A percentile compares a stretch with the other conserved stretches of the same genome.
Evolutionary conservation across 257 asterid species (phyloP).

Genomic region (Rehmannia glutinosa): DNA sequence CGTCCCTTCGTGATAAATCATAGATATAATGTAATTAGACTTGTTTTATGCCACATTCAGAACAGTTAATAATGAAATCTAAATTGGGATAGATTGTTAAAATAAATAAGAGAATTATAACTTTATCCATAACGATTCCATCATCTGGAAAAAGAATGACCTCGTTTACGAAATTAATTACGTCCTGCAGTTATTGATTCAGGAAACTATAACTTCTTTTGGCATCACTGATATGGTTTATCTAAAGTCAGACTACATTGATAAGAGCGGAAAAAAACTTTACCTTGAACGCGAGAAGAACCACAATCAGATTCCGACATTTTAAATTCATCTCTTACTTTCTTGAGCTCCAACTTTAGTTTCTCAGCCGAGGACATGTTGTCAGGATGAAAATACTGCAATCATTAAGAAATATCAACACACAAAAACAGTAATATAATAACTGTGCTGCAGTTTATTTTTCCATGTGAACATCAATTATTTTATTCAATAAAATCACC

Average conservation of each 20-base stretch:
- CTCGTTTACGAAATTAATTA: neutral
- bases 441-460: neutral
- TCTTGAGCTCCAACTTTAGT: conserved; percentile 75
- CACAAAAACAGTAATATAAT: neutral
- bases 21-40: neutral
- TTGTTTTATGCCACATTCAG: neutral
- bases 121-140: neutral
- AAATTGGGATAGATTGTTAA: neutral
- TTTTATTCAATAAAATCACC: too few species aligned
- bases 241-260: neutral
- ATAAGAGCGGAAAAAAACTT: conserved; percentile 11
- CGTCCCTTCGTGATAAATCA: neutral
- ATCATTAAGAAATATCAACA: neutral
- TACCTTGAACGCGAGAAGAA: conserved; percentile 94
- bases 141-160: neutral
- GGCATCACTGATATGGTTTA: neutral
- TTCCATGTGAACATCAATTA: neutral
- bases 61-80: neutral
- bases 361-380: conserved; percentile 91
- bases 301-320: conserved; percentile 95
- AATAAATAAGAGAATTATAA: neutral
- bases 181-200: neutral
- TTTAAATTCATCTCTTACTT: conserved; percentile 85
- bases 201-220: neutral
- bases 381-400: conserved; percentile 24